Base-by-base conservation (phyloP, 169 alveolate genomes). In the Cryptosporidium andersoni region DNA sequence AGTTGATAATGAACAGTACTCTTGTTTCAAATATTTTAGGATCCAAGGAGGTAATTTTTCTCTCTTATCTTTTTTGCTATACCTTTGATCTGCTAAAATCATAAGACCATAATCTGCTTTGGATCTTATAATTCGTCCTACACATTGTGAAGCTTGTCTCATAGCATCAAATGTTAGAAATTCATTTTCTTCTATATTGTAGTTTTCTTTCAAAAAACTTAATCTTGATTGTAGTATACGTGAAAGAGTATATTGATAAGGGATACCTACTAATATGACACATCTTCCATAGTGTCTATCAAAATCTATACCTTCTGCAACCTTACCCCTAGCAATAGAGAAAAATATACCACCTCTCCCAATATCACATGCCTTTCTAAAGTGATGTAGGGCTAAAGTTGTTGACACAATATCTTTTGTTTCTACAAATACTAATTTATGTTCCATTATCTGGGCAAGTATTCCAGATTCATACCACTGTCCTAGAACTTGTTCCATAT, bases 291-390 rank as follows among this genome's bases (percentile, higher is more conserved):
- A 98, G 88, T 98, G 99, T 2, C 98, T 95, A 66, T 97, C 98
- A 88, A 98, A 98, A 91, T 98, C 99, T 48, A 98, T 97, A n/a
- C 99, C 99, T 90, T 98, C 99, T 1, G 99, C 99, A 36, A 98
- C 98, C 89, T 98, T 96, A 0, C 99, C 99, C 64, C 99, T 37
- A 49, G 99, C 98, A 51, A 98, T 95, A 40, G 98, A 94, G 55
- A 98, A 92, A 89, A 98, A 97, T 12, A 97, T 96, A 1, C 98
- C 99, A 0, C 99, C 99, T 49, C 99, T 91, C 11, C 99, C 99
- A 8, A 94, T 91, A 82, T 98, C 99, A 74, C 99, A 98, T 4
- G 99, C 98, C 88, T 94, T 93, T 66, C 98, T 91, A 66, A 91
- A 95, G 88, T 94, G 94, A 80, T 91, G 94, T 48, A 94, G 91